phyloP scores from a whole-genome alignment of 176 grass and related monocot genomes.

The Sorghum bicolor region DNA sequence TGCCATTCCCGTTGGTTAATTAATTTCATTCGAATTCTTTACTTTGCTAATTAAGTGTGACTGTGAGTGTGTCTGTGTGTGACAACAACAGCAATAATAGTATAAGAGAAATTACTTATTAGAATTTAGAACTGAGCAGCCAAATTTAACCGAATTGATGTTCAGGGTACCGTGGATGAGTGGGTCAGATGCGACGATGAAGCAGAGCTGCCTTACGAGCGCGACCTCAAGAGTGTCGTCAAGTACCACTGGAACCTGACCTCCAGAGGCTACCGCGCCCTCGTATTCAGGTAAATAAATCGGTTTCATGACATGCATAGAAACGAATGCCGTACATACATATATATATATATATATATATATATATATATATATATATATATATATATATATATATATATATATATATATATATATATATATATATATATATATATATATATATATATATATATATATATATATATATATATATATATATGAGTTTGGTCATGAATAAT shows the following conservation, averaged over 20 bases:
- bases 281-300: slow-evolving; percentile 27
- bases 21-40: not conserved
- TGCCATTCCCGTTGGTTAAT: not conserved
- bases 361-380: too few species aligned
- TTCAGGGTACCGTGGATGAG: slow-evolving; percentile 41
- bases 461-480: too few species aligned
- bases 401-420: too few species aligned
- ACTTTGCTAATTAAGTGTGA: too few species aligned
- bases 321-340: too few species aligned
- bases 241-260: slow-evolving; percentile 46
- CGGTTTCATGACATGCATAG: not conserved
- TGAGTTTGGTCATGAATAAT: too few species aligned
- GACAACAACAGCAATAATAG: not conserved
- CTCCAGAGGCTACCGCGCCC: slow-evolving; percentile 32
- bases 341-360: too few species aligned
- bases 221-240: not conserved
- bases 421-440: too few species aligned
- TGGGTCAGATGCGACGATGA: slow-evolving; percentile 36
- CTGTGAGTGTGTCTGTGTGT: too few species aligned
- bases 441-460: too few species aligned
- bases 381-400: too few species aligned
- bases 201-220: not conserved
- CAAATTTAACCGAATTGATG: not conserved
- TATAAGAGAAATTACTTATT: not conserved
- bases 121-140: not conserved